These are phyloP conservation scores for Plasmodium coatneyi DNA, from an alignment of 169 alveolate genomes.

Conservation along the genomic window DNA sequence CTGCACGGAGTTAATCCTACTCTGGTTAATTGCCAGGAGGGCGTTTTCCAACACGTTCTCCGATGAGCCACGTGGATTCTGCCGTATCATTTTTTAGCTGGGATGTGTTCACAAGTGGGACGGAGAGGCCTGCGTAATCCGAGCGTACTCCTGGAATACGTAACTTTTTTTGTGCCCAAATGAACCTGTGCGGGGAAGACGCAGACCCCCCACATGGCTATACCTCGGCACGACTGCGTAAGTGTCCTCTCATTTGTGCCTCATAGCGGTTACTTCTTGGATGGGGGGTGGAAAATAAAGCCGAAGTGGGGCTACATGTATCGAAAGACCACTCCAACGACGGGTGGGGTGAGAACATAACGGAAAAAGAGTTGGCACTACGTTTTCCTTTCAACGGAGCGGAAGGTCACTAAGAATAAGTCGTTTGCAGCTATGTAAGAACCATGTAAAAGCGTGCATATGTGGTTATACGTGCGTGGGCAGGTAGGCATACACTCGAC, in stretches of 20 bases:
- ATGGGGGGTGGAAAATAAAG: background rate
- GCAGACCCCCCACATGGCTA: background rate
- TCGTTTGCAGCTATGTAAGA: background rate
- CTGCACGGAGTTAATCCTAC: conserved; percentile 26
- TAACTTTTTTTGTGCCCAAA: background rate
- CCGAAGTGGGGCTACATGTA: background rate
- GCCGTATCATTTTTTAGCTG: conserved; percentile 1
- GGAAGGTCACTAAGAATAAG: background rate
- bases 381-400: background rate
- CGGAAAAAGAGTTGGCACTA: background rate
- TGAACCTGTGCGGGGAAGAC: background rate
- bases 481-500: background rate
- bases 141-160: background rate
- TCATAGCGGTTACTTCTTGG: background rate
- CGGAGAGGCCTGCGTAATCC: background rate
- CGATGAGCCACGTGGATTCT: background rate
- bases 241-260: background rate
- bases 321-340: background rate
- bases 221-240: background rate
- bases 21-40: conserved; percentile 15
- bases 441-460: background rate
- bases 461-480: background rate
- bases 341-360: background rate
- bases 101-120: background rate
- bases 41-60: conserved; percentile 27